Conservation (phyloP, 2,329 filamentous ascomycete genomes). For the Pseudogymnoascus sp. region DNA sequence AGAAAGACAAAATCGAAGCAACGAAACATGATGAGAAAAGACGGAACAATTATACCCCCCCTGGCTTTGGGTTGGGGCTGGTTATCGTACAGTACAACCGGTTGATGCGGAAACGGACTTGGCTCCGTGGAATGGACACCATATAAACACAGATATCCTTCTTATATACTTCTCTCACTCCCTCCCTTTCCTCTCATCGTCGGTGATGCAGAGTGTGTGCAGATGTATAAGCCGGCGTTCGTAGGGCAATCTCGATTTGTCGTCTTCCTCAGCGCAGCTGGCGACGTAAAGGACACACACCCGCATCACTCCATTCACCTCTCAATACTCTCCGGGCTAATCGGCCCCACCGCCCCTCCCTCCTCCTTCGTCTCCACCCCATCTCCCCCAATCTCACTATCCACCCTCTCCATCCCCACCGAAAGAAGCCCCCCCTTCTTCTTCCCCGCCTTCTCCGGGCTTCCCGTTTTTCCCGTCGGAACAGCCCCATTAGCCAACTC, state of each 20-base stretch:
- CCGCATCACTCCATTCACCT: slow-evolving; percentile 11
- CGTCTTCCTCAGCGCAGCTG: background rate
- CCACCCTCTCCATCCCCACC: slow-evolving; percentile 46
- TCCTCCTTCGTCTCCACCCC: slow-evolving; percentile 58
- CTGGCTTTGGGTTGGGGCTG: background rate
- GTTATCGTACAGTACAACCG: slow-evolving; percentile 2
- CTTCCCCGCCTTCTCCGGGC: slow-evolving; percentile 43
- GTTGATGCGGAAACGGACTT: background rate
- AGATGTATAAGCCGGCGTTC: background rate
- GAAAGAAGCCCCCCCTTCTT: slow-evolving; percentile 29
- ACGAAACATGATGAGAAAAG: background rate
- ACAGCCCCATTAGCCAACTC: slow-evolving; percentile 24
- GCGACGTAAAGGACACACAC: background rate
- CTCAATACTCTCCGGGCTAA: slow-evolving; percentile 65
- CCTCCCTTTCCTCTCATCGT: background rate
- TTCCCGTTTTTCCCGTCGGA: slow-evolving; percentile 27
- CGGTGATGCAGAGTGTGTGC: background rate
- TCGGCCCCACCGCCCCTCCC: slow-evolving; percentile 64
- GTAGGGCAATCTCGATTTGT: background rate
- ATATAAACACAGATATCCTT: slow-evolving; percentile 3
- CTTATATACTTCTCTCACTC: background rate
- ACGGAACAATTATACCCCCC: background rate
- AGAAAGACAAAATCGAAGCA: background rate
- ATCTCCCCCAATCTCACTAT: slow-evolving; percentile 44
- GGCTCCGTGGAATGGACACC: background rate